Evolutionary conservation across 129 eudicot species (phyloP).

Genomic region (Sambucus nigra): DNA sequence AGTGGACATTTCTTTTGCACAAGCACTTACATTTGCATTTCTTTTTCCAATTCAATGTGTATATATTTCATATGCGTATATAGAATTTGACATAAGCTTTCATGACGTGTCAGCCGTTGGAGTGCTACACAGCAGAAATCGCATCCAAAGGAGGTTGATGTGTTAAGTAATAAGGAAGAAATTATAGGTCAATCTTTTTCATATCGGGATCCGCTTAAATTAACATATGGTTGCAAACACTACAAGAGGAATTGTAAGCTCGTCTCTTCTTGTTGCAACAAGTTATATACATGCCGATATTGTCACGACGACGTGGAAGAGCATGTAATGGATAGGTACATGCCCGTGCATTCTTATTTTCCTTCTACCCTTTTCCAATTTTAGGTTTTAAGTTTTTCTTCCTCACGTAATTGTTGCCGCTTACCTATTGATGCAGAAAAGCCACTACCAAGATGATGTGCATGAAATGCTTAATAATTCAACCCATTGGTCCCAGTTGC

Average conservation of each 20-base stretch:
- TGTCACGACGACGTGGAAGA: conserved; percentile 85
- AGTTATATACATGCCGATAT: conserved; percentile 59
- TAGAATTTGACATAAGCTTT: conserved; percentile 4
- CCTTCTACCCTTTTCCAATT: conserved; percentile 8
- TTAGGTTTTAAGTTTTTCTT: conserved; percentile 2
- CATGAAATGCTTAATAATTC: conserved; percentile 82
- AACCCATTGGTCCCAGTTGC: conserved; percentile 64
- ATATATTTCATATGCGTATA: conserved; percentile 2
- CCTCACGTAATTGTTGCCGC: background rate
- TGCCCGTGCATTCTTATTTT: background rate
- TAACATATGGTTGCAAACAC: conserved; percentile 74
- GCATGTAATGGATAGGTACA: conserved; percentile 82
- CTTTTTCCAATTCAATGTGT: background rate
- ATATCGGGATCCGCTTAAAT: conserved; percentile 44
- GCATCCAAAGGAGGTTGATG: conserved; percentile 25
- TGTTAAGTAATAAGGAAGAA: conserved; percentile 26
- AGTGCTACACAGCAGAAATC: conserved; percentile 41
- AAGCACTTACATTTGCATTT: background rate
- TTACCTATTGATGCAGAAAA: conserved; percentile 47
- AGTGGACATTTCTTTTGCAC: too few species aligned
- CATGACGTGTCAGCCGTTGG: conserved; percentile 57
- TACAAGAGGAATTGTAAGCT: conserved; percentile 92
- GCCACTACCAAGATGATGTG: conserved; percentile 87
- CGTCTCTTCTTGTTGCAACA: conserved; percentile 78
- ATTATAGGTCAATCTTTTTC: conserved; percentile 65